Conservation (phyloP, 371 early-diverging fungal genomes). For the Neoconidiobolus thromboides region DNA sequence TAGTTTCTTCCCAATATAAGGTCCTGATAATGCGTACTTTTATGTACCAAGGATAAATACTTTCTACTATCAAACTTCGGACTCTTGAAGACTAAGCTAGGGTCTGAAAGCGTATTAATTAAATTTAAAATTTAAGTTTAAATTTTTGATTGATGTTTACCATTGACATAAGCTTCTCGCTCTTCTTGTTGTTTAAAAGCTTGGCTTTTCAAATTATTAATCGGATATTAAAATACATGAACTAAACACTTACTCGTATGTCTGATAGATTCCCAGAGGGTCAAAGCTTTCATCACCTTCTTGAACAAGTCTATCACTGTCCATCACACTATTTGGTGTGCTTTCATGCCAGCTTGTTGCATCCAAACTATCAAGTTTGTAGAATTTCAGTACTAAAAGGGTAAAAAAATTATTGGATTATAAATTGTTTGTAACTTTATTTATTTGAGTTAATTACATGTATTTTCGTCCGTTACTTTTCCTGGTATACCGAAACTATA, state of each 20-base stretch:
- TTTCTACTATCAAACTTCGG: conserved; percentile 44
- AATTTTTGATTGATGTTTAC: neutral
- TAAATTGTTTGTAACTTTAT: too few species aligned
- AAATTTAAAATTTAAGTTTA: neutral
- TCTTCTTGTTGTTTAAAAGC: neutral
- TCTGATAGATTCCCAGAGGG: conserved; percentile 1
- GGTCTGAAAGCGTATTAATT: neutral
- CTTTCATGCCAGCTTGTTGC: neutral
- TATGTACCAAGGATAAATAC: conserved; percentile 70
- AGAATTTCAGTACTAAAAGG: conserved; percentile 3
- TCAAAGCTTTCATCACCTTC: neutral
- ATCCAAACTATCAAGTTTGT: conserved; percentile 1
- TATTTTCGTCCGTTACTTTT: too few species aligned
- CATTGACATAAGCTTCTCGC: neutral
- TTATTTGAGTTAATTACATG: too few species aligned
- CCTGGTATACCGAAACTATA: too few species aligned
- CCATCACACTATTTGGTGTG: neutral
- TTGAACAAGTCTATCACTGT: neutral
- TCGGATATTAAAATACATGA: neutral
- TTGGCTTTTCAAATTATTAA: neutral
- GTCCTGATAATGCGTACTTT: conserved; percentile 59
- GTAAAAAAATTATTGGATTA: neutral
- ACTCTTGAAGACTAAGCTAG: neutral
- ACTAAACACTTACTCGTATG: neutral
- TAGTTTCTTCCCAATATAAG: conserved; percentile 49